Base-by-base conservation (phyloP, 139 green algal genomes). In the Penium margaritaceum region DNA sequence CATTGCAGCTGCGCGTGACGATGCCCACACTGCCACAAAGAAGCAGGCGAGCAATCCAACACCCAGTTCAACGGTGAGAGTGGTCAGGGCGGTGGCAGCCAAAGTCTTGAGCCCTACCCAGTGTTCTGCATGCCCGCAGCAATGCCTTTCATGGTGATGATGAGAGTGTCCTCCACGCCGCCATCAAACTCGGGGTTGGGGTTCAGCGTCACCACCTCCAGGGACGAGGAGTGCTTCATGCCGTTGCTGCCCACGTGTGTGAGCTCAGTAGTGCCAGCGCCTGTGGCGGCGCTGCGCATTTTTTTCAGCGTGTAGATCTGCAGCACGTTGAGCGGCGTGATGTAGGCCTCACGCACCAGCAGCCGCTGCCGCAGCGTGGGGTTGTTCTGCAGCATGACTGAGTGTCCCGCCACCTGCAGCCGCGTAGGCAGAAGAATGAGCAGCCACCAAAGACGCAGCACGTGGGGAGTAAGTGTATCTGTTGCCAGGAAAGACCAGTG, bases 111-210 rank as follows among this genome's bases (percentile, higher is more conserved):
- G 41, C 7, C 51, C 39, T 81, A 98, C 0, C 93, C 94, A 4
- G 94, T 99, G 87, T 98, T 99, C 44, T 94, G 88, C 94, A 98
- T 96, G 73, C 92, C 94, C 15, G 93, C 89, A 5, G 94, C 91
- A 61, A 99, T 95, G 47, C 94, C 92, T 80, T 96, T 97, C 82
- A 98, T 96, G 41, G 86, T 94, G 63, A 98, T 85, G 38, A 95
- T 82, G 29, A 85, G 72, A 95, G 76, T 82, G 36, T 87, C 83
- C 53, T 85, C 77, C 38, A 87, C 63, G 33, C 64, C 69, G 3
- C 54, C 32, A 21, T 51, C 44, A 68, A 79, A 84, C 21, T 82
- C 74, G 5, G 64, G 37, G 36, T 32, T 74, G 33, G 9, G 5
- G 54, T 86, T 87, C 29, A 86, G 69, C 24, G 32, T 62, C 29